Evolutionary conservation across 371 early-diverging fungal genomes (phyloP), one percentile per base, ranked within the genome.

Genomic region (Mortierella sp.): DNA sequence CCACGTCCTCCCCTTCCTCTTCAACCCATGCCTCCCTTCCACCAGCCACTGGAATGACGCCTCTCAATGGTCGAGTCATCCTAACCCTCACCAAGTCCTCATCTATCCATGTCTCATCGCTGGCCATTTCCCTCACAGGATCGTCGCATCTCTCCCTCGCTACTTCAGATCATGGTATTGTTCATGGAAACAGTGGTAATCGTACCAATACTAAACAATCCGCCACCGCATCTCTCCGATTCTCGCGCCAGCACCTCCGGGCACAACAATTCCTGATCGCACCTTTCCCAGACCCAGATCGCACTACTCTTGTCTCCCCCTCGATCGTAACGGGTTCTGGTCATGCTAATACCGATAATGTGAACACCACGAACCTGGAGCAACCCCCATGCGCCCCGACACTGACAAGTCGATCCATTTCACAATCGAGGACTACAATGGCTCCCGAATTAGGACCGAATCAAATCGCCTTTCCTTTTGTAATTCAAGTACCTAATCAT

Each of bases 401-500:
- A 25, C 26, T 26, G 12, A 0, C 26, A 7, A 12, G 25, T 19
- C 26, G 25, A 23, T 5, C 25, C 11, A 23, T 14, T 1, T 53
- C 53, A 5, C 11, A 16, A 21, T 25, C 53, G 15, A 23, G 9
- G 1, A 14, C 26, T 15, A 7, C 44, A 1, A 43, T 2, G 59
- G 0, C 45, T 19, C 11, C 7, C 21, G 59, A 26, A 9, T 23
- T 57, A 18, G 37, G n/a, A 0, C 18, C 18, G 3, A 71, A 71
- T 23, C 72, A 59, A 11, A 56, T 66, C 23, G 64, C 57, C 0
- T 73, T 59, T 46, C 63, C 66, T 12, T 73, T 73, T 26, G 68
- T 25, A 4, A 63, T 67, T 14, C 62, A 45, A 1, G 64, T 73
- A 21, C 73, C 73, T 1, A 67, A 64, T n/a, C 12, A 30, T 43